Evolutionary conservation across 73 alveolate species (phyloP).

Genomic region (Paramecium primaurelia): DNA sequence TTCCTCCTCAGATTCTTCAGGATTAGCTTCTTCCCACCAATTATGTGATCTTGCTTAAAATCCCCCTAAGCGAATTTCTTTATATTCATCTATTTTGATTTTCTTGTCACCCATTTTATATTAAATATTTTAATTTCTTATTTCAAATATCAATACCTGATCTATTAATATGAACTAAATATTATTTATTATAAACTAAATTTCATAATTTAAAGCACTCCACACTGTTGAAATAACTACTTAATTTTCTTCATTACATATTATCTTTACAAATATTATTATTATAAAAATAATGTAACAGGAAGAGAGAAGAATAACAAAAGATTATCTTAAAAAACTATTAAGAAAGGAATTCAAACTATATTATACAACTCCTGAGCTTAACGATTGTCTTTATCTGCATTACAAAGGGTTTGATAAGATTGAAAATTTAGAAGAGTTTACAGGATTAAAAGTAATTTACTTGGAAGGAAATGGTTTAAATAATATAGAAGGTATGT

Average conservation of each 20-base stretch:
- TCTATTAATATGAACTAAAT: neutral
- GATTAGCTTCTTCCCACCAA: constrained; percentile 58
- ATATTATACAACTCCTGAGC: constrained; percentile 94
- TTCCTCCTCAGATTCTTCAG: constrained; percentile 28
- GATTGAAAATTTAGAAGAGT: constrained; percentile 92
- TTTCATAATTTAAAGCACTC: neutral
- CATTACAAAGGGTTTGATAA: constrained; percentile 92
- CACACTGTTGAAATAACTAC: neutral
- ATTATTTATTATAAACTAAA: neutral
- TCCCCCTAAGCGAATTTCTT: constrained; percentile 36
- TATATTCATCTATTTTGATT: neutral
- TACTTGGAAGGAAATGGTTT: constrained; percentile 94
- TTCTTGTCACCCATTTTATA: constrained; percentile 10
- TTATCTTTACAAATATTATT: neutral
- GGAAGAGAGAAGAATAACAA: constrained; percentile 53
- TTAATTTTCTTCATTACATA: neutral
- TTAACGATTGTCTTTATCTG: constrained; percentile 94
- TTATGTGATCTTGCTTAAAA: neutral
- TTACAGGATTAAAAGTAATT: constrained; percentile 88
- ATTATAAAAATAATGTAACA: neutral
- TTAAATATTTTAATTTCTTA: neutral
- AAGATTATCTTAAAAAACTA: constrained; percentile 73
- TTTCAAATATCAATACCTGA: neutral
- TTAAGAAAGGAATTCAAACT: constrained; percentile 77
- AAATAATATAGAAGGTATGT: constrained; percentile 72